Evolutionary conservation across 768 basidiomycete genomes (phyloP).

Genomic region (Tylopilus balloui): DNA sequence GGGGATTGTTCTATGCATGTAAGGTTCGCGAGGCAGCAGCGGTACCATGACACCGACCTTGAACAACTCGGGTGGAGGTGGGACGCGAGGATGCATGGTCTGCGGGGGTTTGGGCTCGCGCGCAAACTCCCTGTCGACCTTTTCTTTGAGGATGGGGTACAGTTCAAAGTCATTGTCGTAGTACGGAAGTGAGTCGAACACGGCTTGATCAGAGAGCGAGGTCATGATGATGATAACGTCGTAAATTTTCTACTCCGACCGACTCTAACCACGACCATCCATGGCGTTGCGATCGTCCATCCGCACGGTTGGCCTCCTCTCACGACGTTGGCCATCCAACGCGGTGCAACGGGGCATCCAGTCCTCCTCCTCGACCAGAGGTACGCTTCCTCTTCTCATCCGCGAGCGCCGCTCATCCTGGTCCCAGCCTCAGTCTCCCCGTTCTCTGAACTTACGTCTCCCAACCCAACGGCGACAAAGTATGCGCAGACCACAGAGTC

Average conservation of each 20-base stretch:
- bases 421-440: conserved; percentile 63
- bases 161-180: conserved; percentile 90
- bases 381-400: conserved; percentile 27
- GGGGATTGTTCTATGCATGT: conserved; percentile 51
- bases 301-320: conserved; percentile 39
- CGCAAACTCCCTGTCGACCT: conserved; percentile 73
- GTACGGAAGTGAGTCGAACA: conserved; percentile 89
- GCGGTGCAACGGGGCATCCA: conserved; percentile 41
- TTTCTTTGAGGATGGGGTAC: conserved; percentile 63
- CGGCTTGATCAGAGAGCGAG: conserved; percentile 14
- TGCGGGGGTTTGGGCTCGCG: conserved; percentile 60
- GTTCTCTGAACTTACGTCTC: conserved; percentile 85
- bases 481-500: conserved; percentile 71
- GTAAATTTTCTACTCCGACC: conserved; percentile 30
- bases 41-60: conserved; percentile 43
- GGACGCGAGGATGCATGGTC: conserved; percentile 65
- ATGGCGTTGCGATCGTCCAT: conserved; percentile 40
- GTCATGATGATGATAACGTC: conserved; percentile 25
- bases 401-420: conserved; percentile 8
- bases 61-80: conserved; percentile 63
- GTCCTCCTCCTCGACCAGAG: conserved; percentile 45
- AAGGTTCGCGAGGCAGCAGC: background rate
- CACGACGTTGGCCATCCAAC: conserved; percentile 30
- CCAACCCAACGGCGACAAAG: conserved; percentile 73
- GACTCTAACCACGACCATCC: conserved; percentile 1